These are phyloP conservation scores for Lineolata rhizophorae DNA, from an alignment of 495 filamentous ascomycete genomes.

Conservation along the genomic window DNA sequence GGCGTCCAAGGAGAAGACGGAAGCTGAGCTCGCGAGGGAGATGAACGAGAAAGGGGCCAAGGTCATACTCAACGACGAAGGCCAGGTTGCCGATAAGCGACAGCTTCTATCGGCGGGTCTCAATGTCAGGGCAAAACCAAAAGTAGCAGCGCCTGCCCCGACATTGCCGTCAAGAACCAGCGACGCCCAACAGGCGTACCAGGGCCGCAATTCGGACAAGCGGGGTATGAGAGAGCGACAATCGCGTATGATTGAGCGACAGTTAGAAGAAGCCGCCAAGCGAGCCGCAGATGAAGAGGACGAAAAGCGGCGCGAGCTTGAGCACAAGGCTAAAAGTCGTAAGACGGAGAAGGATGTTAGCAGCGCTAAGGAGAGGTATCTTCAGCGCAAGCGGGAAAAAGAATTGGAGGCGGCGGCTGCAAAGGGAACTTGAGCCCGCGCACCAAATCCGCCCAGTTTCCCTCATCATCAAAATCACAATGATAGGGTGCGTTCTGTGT, in stretches of 20 bases:
- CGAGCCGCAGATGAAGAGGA: constrained; percentile 54
- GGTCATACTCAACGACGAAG: constrained; percentile 75
- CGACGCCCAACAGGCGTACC: constrained; percentile 19
- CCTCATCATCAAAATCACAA: too few relatives aligned
- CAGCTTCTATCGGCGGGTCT: constrained; percentile 74
- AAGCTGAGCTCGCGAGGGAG: constrained; percentile 49
- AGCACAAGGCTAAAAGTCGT: constrained; percentile 47
- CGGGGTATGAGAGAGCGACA: constrained; percentile 57
- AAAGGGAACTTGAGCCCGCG: constrained; percentile 1
- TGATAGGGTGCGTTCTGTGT: too few relatives aligned
- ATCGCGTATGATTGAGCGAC: constrained; percentile 67
- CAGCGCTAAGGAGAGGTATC: constrained; percentile 69
- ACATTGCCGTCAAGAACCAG: neutral
- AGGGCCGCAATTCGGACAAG: constrained; percentile 24
- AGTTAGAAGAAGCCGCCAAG: constrained; percentile 55
- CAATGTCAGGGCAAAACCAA: constrained; percentile 50
- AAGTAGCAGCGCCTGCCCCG: constrained; percentile 11
- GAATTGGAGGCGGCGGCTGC: constrained; percentile 8
- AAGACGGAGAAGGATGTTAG: constrained; percentile 63
- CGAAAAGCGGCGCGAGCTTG: constrained; percentile 40
- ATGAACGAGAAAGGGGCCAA: constrained; percentile 46
- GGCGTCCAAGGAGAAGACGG: constrained; percentile 33
- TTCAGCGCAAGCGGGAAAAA: constrained; percentile 57
- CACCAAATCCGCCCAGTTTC: too few relatives aligned
- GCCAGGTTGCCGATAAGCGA: constrained; percentile 82